Percentiles rank a stretch among this genome's conserved stretches.
These are phyloP conservation scores for Bombardia bombarda DNA, from an alignment of 495 filamentous ascomycete genomes.

Conservation along the genomic window DNA sequence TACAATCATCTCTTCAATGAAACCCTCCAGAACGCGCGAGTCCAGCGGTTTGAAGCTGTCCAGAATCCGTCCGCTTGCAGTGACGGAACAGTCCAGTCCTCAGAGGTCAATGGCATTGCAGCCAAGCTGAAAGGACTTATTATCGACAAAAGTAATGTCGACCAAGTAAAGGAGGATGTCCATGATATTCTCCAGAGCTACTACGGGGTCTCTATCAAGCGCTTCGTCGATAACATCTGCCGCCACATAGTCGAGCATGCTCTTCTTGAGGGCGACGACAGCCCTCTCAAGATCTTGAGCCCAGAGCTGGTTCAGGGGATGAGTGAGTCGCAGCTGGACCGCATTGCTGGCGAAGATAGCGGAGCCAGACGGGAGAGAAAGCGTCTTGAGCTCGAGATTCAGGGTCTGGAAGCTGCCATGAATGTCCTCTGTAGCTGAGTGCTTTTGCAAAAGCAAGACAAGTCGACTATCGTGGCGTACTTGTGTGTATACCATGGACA, in stretches of 20 bases:
- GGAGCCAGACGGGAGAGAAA: constrained; percentile 12
- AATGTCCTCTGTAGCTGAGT: constrained; percentile 10
- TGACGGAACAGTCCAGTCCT: no score
- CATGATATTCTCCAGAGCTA: constrained; percentile 53
- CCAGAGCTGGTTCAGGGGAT: constrained; percentile 20
- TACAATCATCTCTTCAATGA: constrained; percentile 48
- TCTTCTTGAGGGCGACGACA: constrained; percentile 20
- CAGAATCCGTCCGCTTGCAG: constrained; percentile 6
- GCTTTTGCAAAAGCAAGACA: no score
- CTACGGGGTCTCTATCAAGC: constrained; percentile 50
- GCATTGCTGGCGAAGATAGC: constrained; percentile 30
- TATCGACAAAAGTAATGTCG: constrained; percentile 35
- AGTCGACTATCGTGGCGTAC: no score
- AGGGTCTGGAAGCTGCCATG: constrained; percentile 15
- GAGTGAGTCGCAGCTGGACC: constrained; percentile 21
- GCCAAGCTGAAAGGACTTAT: not conserved
- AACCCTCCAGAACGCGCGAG: constrained; percentile 32
- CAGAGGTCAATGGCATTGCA: not conserved
- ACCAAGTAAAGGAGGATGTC: constrained; percentile 42
- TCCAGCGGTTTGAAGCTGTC: constrained; percentile 14
- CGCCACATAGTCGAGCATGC: constrained; percentile 25
- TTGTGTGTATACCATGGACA: not conserved
- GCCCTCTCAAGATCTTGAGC: constrained; percentile 23
- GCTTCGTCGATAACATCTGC: constrained; percentile 50
- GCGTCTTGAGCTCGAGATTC: constrained; percentile 17